Evolutionary conservation across 306 rosid species (phyloP).

Genomic region (Cucurbita ficifolia): DNA sequence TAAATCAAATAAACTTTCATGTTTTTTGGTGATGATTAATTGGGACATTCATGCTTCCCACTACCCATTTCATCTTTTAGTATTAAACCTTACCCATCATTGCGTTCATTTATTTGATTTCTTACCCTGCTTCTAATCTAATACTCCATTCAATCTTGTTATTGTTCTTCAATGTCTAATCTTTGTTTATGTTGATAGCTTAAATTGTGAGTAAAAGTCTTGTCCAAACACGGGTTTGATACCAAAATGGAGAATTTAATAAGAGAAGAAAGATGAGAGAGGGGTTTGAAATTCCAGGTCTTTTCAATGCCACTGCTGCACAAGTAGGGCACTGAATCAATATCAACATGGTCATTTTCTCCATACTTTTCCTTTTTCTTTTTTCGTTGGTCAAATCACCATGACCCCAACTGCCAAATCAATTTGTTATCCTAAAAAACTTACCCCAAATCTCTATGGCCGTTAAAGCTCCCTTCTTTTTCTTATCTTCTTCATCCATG

Average conservation of each 20-base stretch:
- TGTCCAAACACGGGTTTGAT: background rate
- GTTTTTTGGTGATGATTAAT: background rate
- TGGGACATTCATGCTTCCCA: background rate
- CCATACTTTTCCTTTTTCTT: background rate
- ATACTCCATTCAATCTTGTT: no score
- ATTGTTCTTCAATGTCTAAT: no score
- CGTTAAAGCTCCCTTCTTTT: background rate
- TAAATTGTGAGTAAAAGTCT: background rate
- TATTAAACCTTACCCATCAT: background rate
- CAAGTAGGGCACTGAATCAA: background rate
- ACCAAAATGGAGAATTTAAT: background rate
- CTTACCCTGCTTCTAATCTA: no score
- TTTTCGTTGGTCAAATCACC: background rate
- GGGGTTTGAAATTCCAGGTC: background rate
- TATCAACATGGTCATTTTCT: conserved; percentile 2
- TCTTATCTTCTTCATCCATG: conserved; percentile 20
- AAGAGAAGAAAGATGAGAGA: background rate
- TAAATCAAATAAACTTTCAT: no score
- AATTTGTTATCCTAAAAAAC: background rate
- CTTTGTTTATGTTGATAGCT: no score
- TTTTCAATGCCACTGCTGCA: background rate
- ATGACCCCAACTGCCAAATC: background rate
- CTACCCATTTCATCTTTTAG: background rate
- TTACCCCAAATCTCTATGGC: background rate
- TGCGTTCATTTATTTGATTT: background rate